These are phyloP conservation scores for Paracoccidioides lutzii DNA, from an alignment of 2,329 filamentous ascomycete genomes.

Conservation along the genomic window DNA sequence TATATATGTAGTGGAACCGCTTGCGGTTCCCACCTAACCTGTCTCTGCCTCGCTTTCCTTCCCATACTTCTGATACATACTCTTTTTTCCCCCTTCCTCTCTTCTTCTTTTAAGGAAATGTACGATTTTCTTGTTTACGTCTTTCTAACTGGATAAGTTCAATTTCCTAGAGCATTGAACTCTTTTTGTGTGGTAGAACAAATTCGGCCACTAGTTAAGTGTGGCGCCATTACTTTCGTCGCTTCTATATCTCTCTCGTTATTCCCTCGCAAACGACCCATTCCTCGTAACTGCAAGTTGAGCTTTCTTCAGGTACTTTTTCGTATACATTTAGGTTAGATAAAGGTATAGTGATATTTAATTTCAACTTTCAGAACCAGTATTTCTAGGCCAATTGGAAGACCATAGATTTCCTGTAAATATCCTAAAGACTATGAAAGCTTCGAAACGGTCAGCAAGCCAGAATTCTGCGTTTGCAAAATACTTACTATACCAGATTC, in stretches of 20 bases:
- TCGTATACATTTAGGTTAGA: background rate
- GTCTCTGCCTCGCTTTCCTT: background rate
- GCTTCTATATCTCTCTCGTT: conserved; percentile 10
- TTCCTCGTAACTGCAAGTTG: background rate
- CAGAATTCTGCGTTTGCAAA: background rate
- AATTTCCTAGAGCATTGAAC: background rate
- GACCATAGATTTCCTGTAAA: background rate
- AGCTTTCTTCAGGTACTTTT: background rate
- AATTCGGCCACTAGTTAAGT: background rate
- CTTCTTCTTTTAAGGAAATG: background rate
- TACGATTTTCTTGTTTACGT: background rate
- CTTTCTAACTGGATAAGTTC: background rate
- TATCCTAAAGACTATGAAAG: background rate
- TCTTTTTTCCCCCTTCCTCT: background rate
- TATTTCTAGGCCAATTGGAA: background rate
- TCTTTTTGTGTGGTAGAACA: background rate
- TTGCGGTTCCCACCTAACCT: background rate
- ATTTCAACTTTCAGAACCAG: background rate
- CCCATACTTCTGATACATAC: too few relatives aligned
- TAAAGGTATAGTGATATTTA: background rate
- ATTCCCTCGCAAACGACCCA: conserved; percentile 1
- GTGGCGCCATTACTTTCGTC: background rate
- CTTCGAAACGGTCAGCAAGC: background rate
- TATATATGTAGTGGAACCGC: background rate
- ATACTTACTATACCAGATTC: too few relatives aligned